Base-by-base conservation (phyloP, 306 rosid species). In the Cotoneaster glaucophyllus region DNA sequence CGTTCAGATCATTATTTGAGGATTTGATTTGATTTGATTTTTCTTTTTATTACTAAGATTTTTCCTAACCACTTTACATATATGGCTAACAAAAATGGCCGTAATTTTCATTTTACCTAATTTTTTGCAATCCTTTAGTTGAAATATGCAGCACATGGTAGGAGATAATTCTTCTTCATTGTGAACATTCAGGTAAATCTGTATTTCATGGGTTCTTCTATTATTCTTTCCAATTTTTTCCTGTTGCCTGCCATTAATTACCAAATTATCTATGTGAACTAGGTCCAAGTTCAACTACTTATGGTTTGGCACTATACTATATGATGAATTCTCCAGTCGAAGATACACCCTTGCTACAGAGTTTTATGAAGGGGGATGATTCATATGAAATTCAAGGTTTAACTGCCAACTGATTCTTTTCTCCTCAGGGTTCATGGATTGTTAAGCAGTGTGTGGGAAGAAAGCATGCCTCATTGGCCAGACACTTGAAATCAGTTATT, bases 381-480 rank as follows among this genome's bases (percentile, higher is more conserved):
- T 83, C 93, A 10, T 91, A 74, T 56, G 96, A 82, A 93, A 91
- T 82, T 91, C 98, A 25, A 93, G 93, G 86, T 89, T 91, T 82
- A 50, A 14, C 6, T 50, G 17, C 15, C 25, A 39, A 19, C 29
- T 48, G 59, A 45, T 37, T 25, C 19, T 32, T 70, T 34, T 80
- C 75, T 68, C 76, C 56, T 65, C 81, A 93, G 98, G 97, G 98
- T 86, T 91, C 97, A 48, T 93, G 98, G 98, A 91, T 93, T 72
- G 98, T 91, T 7, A 93, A 93, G 78, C 97, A 91, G 68, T 91
- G 98, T 76, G 97, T 93, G 77, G 98, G 97, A 72, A 88, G 86
- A 93, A 91, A 80, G 93, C 98, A n/a, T 93, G 93, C 79, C 85
- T 91, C 61, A 58, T 93, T 4, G 98, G 93, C 8, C 97, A 91